Evolutionary conservation across 2,329 filamentous ascomycete genomes (phyloP).

Genomic region (Chaetothyriales sp.): DNA sequence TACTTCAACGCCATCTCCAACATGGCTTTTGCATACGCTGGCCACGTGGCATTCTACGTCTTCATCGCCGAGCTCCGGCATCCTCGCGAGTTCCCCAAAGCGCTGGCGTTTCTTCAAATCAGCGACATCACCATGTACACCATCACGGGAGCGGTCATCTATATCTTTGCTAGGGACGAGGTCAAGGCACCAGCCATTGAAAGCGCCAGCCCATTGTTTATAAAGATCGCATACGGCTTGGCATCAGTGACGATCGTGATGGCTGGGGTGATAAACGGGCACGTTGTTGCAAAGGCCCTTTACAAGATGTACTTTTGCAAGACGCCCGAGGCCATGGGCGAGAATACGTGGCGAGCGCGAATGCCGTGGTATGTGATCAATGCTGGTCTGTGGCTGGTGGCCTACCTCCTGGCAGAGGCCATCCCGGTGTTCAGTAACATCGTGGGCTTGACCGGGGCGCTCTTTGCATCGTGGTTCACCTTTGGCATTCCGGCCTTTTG

Average conservation of each 20-base stretch:
- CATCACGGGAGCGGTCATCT: conserved; percentile 53
- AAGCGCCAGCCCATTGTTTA: conserved; percentile 43
- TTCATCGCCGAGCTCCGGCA: conserved; percentile 52
- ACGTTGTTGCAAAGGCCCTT: conserved; percentile 53
- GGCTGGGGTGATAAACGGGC: conserved; percentile 56
- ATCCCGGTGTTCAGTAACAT: conserved; percentile 58
- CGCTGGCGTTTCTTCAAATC: conserved; percentile 48
- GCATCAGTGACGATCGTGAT: conserved; percentile 59
- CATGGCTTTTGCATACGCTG: conserved; percentile 58
- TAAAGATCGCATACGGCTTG: conserved; percentile 54
- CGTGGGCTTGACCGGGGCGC: conserved; percentile 47
- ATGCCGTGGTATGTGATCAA: conserved; percentile 47
- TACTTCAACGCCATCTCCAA: conserved; percentile 51
- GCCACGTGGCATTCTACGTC: conserved; percentile 53
- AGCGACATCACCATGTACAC: conserved; percentile 51
- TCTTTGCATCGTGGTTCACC: conserved; percentile 58
- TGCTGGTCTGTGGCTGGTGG: conserved; percentile 43
- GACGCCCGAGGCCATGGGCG: conserved; percentile 39
- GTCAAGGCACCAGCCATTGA: conserved; percentile 55
- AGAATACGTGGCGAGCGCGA: conserved; percentile 39
- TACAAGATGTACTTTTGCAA: conserved; percentile 41
- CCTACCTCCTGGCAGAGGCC: conserved; percentile 54
- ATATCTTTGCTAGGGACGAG: conserved; percentile 48
- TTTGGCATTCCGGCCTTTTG: conserved; percentile 26
- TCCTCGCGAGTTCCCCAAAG: conserved; percentile 48